A percentile compares a stretch with the other conserved stretches of the same genome.
phyloP scores from a whole-genome alignment of 176 grass and related monocot genomes.

The Oryza rufipogon region DNA sequence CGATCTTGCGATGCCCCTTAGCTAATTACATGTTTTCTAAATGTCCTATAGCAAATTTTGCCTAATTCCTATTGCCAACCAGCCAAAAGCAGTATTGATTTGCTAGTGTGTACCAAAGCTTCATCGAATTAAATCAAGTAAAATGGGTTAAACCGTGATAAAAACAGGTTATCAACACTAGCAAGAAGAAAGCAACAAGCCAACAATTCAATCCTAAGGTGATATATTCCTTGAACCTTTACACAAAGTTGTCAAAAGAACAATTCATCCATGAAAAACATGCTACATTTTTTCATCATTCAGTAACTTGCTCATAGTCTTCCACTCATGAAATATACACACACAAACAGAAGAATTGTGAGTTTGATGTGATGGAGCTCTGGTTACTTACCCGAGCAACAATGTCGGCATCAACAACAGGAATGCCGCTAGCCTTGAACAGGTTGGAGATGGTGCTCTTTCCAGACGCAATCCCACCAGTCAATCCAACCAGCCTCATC shows the following conservation, averaged over 20 bases:
- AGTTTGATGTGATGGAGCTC: background rate
- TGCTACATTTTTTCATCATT: background rate
- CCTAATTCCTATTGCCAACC: background rate
- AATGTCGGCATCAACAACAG: conserved; percentile 75
- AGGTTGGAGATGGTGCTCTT: conserved; percentile 91
- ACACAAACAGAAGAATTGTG: background rate
- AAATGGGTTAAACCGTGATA: background rate
- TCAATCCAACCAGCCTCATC: conserved; percentile 88
- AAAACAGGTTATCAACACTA: background rate
- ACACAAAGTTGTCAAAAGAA: background rate
- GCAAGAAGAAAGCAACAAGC: background rate
- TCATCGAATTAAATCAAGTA: background rate
- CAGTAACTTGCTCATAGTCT: background rate
- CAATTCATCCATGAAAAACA: background rate
- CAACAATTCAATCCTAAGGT: background rate
- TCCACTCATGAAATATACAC: background rate
- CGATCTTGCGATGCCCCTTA: too few species aligned
- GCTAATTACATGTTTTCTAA: too few species aligned
- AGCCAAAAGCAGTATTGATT: background rate
- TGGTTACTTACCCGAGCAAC: conserved; percentile 63
- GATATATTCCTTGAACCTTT: background rate
- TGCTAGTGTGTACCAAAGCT: background rate
- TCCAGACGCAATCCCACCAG: conserved; percentile 73
- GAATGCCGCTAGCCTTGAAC: conserved; percentile 72
- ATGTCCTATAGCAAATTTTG: too few species aligned